phyloP scores from a whole-genome alignment of 345 rosid species.

The Orychophragmus violaceus region DNA sequence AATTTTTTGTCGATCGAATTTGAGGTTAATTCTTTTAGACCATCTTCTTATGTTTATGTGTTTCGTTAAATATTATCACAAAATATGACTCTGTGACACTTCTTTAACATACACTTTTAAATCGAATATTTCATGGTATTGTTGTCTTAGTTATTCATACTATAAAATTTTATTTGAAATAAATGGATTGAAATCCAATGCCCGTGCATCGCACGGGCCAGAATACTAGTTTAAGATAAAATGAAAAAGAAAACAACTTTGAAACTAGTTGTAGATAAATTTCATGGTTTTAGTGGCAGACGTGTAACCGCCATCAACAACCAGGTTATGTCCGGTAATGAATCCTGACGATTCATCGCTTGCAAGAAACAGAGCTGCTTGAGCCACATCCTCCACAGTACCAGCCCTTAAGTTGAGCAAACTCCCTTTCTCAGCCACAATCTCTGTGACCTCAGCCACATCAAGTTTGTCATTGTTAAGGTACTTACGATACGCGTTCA shows the following conservation, averaged over 20 bases:
- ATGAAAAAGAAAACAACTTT: background rate
- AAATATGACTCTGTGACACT: too few species aligned
- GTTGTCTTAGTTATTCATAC: too few species aligned
- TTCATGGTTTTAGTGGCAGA: conserved; percentile 39
- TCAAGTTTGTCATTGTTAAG: conserved; percentile 40
- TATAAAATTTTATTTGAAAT: too few species aligned
- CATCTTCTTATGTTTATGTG: too few species aligned
- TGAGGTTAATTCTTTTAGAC: too few species aligned
- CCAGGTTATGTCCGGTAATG: conserved; percentile 69
- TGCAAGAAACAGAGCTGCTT: conserved; percentile 67
- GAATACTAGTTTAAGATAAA: background rate
- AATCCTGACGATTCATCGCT: conserved; percentile 57
- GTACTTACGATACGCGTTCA: conserved; percentile 39
- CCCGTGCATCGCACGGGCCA: too few species aligned
- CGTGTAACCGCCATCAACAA: conserved; percentile 77
- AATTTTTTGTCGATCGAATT: too few species aligned
- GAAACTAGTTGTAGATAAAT: conserved; percentile 42
- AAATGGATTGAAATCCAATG: too few species aligned
- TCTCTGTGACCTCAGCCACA: conserved; percentile 42
- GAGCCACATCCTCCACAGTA: conserved; percentile 57
- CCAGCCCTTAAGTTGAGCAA: conserved; percentile 50
- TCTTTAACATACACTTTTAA: too few species aligned
- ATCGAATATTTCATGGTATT: too few species aligned
- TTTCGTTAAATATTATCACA: too few species aligned
- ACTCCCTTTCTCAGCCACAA: conserved; percentile 58